Evolutionary conservation across 2,329 filamentous ascomycete genomes (phyloP).

Genomic region (Coniochaeta prunicola): DNA sequence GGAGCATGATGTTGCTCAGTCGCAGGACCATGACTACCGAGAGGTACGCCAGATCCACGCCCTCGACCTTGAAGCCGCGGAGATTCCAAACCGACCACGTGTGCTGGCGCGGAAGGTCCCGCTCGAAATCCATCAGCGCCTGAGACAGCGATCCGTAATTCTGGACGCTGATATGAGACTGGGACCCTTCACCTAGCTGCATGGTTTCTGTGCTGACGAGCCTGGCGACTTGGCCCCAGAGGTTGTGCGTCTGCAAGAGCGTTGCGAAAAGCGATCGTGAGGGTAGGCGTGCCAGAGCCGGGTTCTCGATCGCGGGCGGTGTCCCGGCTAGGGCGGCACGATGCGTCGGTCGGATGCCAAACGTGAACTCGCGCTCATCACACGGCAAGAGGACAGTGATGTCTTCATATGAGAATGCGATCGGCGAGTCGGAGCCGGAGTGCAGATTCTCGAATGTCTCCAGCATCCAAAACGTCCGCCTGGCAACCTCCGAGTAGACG

Average conservation of each 20-base stretch:
- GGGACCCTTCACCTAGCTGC: neutral
- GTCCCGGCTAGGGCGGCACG: slow-evolving; percentile 25
- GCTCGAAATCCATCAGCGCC: slow-evolving; percentile 19
- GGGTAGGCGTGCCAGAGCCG: slow-evolving; percentile 13
- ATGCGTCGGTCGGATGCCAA: slow-evolving; percentile 19
- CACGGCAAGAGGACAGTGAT: slow-evolving; percentile 28
- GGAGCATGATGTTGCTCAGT: slow-evolving; percentile 26
- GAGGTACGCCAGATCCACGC: slow-evolving; percentile 26
- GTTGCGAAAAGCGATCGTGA: slow-evolving; percentile 27
- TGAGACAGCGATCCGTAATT: slow-evolving; percentile 14
- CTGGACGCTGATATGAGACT: neutral
- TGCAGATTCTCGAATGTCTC: slow-evolving; percentile 28
- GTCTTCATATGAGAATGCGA: slow-evolving; percentile 24
- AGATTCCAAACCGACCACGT: slow-evolving; percentile 28
- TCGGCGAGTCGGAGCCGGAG: slow-evolving; percentile 24
- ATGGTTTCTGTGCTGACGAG: slow-evolving; percentile 8
- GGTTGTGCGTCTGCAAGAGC: slow-evolving; percentile 26
- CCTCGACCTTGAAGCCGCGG: slow-evolving; percentile 24
- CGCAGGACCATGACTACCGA: slow-evolving; percentile 26
- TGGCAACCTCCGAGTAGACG: slow-evolving; percentile 23
- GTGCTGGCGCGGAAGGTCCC: slow-evolving; percentile 21
- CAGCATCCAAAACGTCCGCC: slow-evolving; percentile 30
- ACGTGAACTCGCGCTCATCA: slow-evolving; percentile 28
- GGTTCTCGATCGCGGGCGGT: slow-evolving; percentile 18
- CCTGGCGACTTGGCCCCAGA: slow-evolving; percentile 28